Evolutionary conservation across 192 early-diverging fungal species (phyloP).

Genomic region (Rhizoclosmatium globosum): DNA sequence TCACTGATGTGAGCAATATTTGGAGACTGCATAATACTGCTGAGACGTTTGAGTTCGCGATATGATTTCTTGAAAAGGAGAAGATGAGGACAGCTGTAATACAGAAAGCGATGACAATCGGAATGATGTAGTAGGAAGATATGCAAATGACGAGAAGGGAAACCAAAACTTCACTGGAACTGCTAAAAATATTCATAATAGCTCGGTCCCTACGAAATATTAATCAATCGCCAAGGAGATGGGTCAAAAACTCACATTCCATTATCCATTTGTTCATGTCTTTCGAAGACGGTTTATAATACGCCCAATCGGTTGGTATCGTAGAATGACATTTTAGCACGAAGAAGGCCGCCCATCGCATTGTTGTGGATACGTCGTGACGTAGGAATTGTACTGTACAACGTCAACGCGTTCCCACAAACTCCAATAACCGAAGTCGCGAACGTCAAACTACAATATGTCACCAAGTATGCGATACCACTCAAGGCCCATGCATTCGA

Average conservation of each 20-base stretch:
- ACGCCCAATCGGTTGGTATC: constrained; percentile 69
- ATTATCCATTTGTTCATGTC: no score
- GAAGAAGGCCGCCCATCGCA: constrained; percentile 53
- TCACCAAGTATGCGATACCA: no score
- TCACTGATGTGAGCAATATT: constrained; percentile 47
- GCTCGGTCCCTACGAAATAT: constrained; percentile 63
- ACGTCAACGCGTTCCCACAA: no score
- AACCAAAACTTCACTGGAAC: not conserved
- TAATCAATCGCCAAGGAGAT: constrained; percentile 39
- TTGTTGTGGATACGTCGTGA: constrained; percentile 54
- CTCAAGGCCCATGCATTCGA: not conserved
- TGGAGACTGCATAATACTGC: constrained; percentile 44
- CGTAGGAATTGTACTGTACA: no score
- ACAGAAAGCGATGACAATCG: constrained; percentile 16
- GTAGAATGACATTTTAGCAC: constrained; percentile 69
- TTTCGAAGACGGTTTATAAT: constrained; percentile 72
- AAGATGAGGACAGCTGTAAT: constrained; percentile 37
- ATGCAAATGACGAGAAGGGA: constrained; percentile 24
- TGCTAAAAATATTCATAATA: constrained; percentile 60
- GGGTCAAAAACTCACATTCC: no score
- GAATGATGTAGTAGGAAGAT: constrained; percentile 25
- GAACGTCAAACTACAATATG: no score
- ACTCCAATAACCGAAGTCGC: no score
- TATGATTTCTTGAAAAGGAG: constrained; percentile 40
- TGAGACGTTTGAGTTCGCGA: constrained; percentile 45